Evolutionary conservation across 2,329 filamentous ascomycete species (phyloP).

Genomic region (Graphium sp.): DNA sequence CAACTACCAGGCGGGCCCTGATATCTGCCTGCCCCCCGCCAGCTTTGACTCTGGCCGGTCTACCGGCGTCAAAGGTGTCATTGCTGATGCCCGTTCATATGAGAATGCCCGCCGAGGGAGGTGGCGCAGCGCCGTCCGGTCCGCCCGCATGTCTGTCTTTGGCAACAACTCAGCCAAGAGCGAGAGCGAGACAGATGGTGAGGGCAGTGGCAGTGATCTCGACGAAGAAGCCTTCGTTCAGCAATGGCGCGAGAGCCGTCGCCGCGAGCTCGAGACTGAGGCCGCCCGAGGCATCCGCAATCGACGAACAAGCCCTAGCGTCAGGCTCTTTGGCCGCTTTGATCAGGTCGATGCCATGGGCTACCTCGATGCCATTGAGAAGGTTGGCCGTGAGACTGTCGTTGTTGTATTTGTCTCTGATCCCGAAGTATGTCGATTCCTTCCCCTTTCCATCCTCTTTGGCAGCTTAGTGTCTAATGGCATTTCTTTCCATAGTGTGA

Average conservation of each 20-base stretch:
- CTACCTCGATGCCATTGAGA: conserved; percentile 93
- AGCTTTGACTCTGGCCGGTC: conserved; percentile 52
- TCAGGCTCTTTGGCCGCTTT: conserved; percentile 61
- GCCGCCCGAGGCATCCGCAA: conserved; percentile 36
- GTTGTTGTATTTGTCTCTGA: conserved; percentile 94
- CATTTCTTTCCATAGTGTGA: conserved; percentile 41
- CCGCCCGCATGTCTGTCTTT: conserved; percentile 37
- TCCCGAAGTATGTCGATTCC: conserved; percentile 47
- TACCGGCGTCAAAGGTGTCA: conserved; percentile 75
- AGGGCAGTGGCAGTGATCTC: conserved; percentile 25
- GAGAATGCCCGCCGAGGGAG: conserved; percentile 46
- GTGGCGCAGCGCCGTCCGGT: conserved; percentile 33
- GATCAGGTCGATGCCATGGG: conserved; percentile 77
- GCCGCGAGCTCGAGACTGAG: conserved; percentile 59
- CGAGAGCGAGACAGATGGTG: conserved; percentile 28
- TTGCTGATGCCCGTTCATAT: conserved; percentile 66
- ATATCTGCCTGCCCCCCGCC: conserved; percentile 42
- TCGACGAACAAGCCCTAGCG: conserved; percentile 58
- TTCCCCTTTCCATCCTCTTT: conserved; percentile 1
- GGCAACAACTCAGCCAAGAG: conserved; percentile 19
- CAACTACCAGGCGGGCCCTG: conserved; percentile 21
- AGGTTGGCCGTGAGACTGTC: conserved; percentile 60
- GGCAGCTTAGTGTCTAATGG: conserved; percentile 7
- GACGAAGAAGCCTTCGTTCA: conserved; percentile 71
- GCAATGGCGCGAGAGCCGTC: conserved; percentile 67